Conservation (phyloP, 148 eudicot species). For the Silene latifolia region DNA sequence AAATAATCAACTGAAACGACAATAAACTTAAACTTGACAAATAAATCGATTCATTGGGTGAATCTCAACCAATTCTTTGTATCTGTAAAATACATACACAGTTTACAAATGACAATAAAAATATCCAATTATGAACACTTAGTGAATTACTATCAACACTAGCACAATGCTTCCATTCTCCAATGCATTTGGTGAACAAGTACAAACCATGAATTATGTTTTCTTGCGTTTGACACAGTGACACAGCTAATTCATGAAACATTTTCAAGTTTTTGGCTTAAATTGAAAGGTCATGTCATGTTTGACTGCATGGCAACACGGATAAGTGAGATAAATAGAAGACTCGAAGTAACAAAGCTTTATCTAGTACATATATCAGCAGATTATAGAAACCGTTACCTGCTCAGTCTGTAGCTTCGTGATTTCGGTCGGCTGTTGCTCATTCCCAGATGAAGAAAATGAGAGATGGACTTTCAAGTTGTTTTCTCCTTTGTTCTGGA, state of each 20-base stretch:
- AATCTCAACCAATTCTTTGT: neutral
- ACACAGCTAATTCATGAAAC: neutral
- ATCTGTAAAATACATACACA: neutral
- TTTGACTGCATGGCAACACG: neutral
- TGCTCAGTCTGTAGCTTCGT: constrained; percentile 27
- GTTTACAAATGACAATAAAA: neutral
- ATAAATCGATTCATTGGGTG: neutral
- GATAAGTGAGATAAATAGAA: neutral
- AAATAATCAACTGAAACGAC: no score
- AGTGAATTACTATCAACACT: neutral
- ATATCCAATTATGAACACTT: neutral
- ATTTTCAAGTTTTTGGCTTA: neutral
- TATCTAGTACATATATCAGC: neutral
- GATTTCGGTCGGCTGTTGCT: constrained; percentile 28
- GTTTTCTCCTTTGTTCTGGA: constrained; percentile 53
- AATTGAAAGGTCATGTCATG: neutral
- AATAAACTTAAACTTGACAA: neutral
- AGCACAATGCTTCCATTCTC: neutral
- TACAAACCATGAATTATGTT: neutral
- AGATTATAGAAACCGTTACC: constrained; percentile 31
- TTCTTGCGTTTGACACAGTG: neutral
- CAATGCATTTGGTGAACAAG: neutral
- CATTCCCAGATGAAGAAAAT: constrained; percentile 16
- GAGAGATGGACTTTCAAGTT: constrained; percentile 46
- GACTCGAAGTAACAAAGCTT: neutral